Evolutionary conservation across 306 rosid species (phyloP).

Genomic region (Sechiopsis laciniata): DNA sequence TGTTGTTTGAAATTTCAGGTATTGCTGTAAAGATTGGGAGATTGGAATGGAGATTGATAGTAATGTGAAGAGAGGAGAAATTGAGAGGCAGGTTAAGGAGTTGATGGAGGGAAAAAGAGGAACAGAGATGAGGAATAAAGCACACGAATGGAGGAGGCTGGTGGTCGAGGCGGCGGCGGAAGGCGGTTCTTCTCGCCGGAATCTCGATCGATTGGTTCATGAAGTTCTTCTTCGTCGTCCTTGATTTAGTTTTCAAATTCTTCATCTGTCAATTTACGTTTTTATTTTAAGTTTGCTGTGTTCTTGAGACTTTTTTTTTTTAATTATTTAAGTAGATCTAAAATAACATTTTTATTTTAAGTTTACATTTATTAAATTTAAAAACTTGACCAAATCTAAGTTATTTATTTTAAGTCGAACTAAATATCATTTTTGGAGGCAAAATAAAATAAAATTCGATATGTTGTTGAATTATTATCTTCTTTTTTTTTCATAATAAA

Average conservation of each 20-base stretch:
- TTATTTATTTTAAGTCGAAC: no score
- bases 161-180: constrained; percentile 28
- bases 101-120: constrained; percentile 56
- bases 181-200: constrained; percentile 35
- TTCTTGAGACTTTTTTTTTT: no score
- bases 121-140: constrained; percentile 39
- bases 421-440: no score
- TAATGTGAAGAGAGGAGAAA: constrained; percentile 32
- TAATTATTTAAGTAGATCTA: no score
- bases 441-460: no score
- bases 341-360: no score
- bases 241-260: background rate
- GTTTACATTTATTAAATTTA: no score
- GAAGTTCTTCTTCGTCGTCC: constrained; percentile 21
- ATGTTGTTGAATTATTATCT: no score
- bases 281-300: no score
- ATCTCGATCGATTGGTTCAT: constrained; percentile 28
- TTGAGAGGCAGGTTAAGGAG: constrained; percentile 44
- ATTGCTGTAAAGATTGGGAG: constrained; percentile 47
- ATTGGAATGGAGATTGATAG: constrained; percentile 58
- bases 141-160: constrained; percentile 40
- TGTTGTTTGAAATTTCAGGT: constrained; percentile 37
- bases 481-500: no score
- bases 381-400: no score
- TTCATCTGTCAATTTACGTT: no score